phyloP scores from a whole-genome alignment of 2,329 filamentous ascomycete species.

The Xylaria hypoxylon region DNA sequence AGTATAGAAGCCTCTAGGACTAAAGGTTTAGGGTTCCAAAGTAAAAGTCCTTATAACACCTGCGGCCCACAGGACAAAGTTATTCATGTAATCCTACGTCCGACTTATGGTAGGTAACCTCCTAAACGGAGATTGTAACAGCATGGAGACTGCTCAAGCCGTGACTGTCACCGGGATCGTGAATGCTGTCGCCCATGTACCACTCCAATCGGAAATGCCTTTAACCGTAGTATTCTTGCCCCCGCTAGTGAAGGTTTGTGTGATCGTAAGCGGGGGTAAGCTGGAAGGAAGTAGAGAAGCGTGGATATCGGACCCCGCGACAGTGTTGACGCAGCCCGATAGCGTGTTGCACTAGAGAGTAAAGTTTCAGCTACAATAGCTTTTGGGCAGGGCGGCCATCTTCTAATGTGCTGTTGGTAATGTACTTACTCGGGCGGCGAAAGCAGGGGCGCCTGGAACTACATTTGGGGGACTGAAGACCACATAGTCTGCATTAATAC shows the following conservation, averaged over 20 bases:
- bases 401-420: background rate
- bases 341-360: conserved; percentile 17
- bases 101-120: no score
- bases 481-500: conserved; percentile 5
- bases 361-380: background rate
- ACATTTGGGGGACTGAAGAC: conserved; percentile 10
- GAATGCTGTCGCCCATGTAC: background rate
- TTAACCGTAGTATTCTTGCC: conserved; percentile 4
- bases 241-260: conserved; percentile 13
- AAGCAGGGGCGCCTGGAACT: conserved; percentile 15
- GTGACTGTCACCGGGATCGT: conserved; percentile 8
- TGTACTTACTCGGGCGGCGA: conserved; percentile 26
- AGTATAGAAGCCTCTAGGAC: no score
- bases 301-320: conserved; percentile 1
- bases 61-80: no score
- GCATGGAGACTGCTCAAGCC: no score
- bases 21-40: no score
- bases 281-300: no score
- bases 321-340: background rate
- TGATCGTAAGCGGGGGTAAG: conserved; percentile 4
- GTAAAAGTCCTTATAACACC: no score
- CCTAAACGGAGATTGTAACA: no score
- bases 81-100: no score
- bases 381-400: background rate
- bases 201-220: conserved; percentile 3